Percentiles rank a stretch among this genome's conserved stretches.
phyloP scores from a whole-genome alignment of 2,329 filamentous ascomycete genomes.

The Colletotrichum sp. region DNA sequence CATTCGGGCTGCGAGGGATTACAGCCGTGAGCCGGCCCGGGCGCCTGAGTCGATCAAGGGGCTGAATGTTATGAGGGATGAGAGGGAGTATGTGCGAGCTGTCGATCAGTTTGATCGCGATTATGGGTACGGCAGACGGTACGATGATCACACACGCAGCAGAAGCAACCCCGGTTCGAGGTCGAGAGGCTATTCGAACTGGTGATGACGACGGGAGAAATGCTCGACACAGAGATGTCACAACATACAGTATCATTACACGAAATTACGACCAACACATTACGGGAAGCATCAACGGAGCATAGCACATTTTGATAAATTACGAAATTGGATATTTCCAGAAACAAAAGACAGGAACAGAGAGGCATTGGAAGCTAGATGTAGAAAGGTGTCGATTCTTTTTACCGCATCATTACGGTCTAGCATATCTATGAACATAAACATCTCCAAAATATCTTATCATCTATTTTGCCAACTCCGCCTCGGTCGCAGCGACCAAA shows the following conservation, averaged over 20 bases:
- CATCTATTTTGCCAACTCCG: constrained; percentile 39
- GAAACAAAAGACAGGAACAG: neutral
- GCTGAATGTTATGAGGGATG: neutral
- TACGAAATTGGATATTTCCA: neutral
- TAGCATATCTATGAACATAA: neutral
- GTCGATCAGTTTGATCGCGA: neutral
- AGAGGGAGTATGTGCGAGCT: neutral
- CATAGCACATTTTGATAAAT: neutral
- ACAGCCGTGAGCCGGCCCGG: constrained; percentile 5
- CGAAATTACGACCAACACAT: neutral
- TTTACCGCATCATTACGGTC: neutral
- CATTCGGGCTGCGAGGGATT: neutral
- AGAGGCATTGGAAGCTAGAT: neutral
- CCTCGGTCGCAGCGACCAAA: constrained; percentile 68
- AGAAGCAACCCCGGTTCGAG: constrained; percentile 8
- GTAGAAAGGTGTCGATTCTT: neutral
- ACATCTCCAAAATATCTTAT: neutral
- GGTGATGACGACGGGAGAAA: neutral
- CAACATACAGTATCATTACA: neutral
- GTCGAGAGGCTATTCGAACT: neutral
- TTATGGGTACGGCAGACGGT: constrained; percentile 1
- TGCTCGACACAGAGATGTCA: neutral
- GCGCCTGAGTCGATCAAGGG: neutral
- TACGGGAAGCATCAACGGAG: neutral
- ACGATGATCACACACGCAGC: constrained; percentile 8